Evolutionary conservation across 441 rosid genomes (phyloP).

Genomic region (Metrosideros polymorpha): DNA sequence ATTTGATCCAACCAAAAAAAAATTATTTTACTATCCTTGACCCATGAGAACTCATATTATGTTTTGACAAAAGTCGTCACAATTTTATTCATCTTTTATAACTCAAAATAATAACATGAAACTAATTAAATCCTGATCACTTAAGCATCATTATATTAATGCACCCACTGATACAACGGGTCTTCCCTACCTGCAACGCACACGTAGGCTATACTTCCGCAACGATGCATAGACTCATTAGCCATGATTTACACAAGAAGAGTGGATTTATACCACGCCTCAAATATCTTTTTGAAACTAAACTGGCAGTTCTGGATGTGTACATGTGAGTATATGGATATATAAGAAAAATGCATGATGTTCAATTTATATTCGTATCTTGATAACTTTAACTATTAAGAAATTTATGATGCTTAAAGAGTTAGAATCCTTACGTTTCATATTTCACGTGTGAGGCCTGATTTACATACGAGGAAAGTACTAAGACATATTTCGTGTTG

Average conservation of each 20-base stretch:
- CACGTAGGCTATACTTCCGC: background rate
- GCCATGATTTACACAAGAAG: background rate
- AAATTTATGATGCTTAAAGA: background rate
- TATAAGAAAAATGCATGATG: no score
- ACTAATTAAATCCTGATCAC: background rate
- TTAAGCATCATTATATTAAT: background rate
- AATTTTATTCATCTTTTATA: background rate
- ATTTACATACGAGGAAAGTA: background rate
- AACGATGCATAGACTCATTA: background rate
- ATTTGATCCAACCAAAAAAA: background rate
- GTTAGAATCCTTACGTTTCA: background rate
- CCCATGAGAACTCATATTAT: background rate
- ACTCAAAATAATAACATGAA: background rate
- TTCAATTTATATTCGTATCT: no score
- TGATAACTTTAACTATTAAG: no score
- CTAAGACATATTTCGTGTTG: background rate
- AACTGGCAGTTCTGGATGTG: background rate
- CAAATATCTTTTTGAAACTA: background rate
- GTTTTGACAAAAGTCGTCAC: background rate
- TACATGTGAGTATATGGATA: background rate
- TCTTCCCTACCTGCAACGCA: background rate
- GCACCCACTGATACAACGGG: fast-evolving
- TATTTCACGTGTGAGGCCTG: background rate
- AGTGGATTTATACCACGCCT: background rate
- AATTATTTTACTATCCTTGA: background rate